These are phyloP conservation scores for Sclerotinia subarctica DNA, from an alignment of 2,329 filamentous ascomycete species.

Conservation along the genomic window DNA sequence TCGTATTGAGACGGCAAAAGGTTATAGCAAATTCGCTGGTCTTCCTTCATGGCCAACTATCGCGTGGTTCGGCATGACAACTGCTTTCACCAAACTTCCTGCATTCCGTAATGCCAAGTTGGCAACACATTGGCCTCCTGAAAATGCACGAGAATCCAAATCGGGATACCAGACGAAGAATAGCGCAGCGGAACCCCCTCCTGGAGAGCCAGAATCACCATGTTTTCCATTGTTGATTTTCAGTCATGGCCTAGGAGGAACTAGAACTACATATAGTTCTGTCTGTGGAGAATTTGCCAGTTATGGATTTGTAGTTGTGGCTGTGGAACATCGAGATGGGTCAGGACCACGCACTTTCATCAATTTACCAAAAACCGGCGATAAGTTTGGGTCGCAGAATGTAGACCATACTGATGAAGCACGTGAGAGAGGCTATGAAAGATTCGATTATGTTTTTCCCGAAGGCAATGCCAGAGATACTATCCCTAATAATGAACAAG, in stretches of 20 bases:
- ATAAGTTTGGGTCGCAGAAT: conserved; percentile 38
- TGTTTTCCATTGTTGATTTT: conserved; percentile 62
- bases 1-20: conserved; percentile 52
- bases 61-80: conserved; percentile 45
- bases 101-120: conserved; percentile 59
- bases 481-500: conserved; percentile 53
- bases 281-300: conserved; percentile 65
- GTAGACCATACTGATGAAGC: conserved; percentile 39
- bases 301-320: conserved; percentile 62
- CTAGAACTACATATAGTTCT: conserved; percentile 58
- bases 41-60: conserved; percentile 49
- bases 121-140: conserved; percentile 53
- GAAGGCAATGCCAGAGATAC: conserved; percentile 52
- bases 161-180: conserved; percentile 43
- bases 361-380: conserved; percentile 49
- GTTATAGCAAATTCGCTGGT: conserved; percentile 60
- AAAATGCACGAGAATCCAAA: conserved; percentile 40
- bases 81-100: conserved; percentile 62
- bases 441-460: conserved; percentile 62
- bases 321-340: conserved; percentile 63
- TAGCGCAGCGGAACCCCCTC: conserved; percentile 41
- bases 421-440: conserved; percentile 44
- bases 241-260: conserved; percentile 63
- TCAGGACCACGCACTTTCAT: conserved; percentile 59
- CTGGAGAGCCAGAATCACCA: conserved; percentile 42